These are phyloP conservation scores for Lachancea thermotolerans DNA, from an alignment of 805 yeast species.

Conservation along the genomic window DNA sequence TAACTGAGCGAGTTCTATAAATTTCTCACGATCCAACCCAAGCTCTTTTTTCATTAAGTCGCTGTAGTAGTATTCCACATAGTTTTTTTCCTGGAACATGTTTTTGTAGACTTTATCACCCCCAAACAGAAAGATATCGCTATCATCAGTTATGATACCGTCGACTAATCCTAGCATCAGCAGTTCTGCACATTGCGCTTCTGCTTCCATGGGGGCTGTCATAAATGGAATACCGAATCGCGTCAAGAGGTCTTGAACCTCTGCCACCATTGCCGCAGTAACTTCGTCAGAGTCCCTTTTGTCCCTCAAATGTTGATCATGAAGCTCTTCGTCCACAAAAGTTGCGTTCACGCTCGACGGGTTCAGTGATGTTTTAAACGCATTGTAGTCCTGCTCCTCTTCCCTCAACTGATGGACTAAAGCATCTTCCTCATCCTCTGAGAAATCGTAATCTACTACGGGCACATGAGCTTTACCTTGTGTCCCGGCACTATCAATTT, in stretches of 20 bases:
- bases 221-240: slow-evolving; percentile 91
- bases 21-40: slow-evolving; percentile 54
- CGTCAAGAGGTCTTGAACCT: slow-evolving; percentile 81
- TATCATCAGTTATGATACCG: slow-evolving; percentile 95
- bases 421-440: slow-evolving; percentile 71
- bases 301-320: slow-evolving; percentile 56
- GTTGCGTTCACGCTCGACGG: slow-evolving; percentile 18
- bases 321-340: slow-evolving; percentile 41
- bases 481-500: background rate
- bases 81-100: slow-evolving; percentile 89
- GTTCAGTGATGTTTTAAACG: slow-evolving; percentile 44
- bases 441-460: slow-evolving; percentile 54
- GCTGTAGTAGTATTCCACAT: slow-evolving; percentile 74
- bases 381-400: slow-evolving; percentile 68
- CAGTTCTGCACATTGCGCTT: slow-evolving; percentile 92
- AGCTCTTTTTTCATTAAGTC: slow-evolving; percentile 53
- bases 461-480: slow-evolving; percentile 4
- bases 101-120: slow-evolving; percentile 79
- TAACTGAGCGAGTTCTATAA: slow-evolving; percentile 76
- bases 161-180: slow-evolving; percentile 68
- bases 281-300: slow-evolving; percentile 90
- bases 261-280: slow-evolving; percentile 74
- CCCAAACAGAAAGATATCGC: slow-evolving; percentile 93
- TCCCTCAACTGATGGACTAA: slow-evolving; percentile 52
- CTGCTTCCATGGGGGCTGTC: slow-evolving; percentile 98